These are phyloP conservation scores for Melanomma pulvis-pyrius DNA, from an alignment of 495 filamentous ascomycete genomes.

Conservation along the genomic window DNA sequence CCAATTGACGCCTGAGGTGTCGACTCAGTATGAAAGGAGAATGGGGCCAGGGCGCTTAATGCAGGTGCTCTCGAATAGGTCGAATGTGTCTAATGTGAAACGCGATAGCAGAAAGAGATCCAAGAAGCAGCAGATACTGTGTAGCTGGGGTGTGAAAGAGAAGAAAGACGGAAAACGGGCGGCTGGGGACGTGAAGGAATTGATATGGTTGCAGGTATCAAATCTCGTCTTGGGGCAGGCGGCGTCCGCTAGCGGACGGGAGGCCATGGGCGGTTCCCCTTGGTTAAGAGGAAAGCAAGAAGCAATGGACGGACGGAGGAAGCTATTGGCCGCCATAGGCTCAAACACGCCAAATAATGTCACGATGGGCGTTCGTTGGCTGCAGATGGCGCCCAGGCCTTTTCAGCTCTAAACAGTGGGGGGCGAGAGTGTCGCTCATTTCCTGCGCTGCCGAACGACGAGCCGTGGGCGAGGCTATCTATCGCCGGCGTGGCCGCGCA, in stretches of 20 bases:
- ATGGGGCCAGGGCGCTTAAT: constrained; percentile 34
- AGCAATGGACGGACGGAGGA: constrained; percentile 2
- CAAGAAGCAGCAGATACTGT: constrained; percentile 18
- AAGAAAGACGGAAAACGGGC: constrained; percentile 12
- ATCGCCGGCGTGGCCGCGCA: neutral
- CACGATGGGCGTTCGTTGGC: constrained; percentile 5
- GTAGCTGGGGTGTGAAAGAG: neutral
- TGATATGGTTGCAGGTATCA: constrained; percentile 1
- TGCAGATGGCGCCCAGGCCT: neutral
- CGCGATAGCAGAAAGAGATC: constrained; percentile 15
- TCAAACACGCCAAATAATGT: constrained; percentile 15
- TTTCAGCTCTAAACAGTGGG: no score
- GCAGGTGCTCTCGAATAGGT: constrained; percentile 21
- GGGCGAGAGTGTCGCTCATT: constrained; percentile 7
- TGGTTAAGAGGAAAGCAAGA: constrained; percentile 1
- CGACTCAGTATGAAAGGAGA: constrained; percentile 16
- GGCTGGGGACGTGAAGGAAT: neutral
- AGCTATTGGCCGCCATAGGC: constrained; percentile 14
- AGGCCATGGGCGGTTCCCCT: constrained; percentile 12
- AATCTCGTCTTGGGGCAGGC: constrained; percentile 8
- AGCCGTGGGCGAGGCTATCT: neutral
- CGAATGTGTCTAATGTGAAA: constrained; percentile 34
- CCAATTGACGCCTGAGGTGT: constrained; percentile 17
- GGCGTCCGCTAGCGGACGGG: constrained; percentile 2
- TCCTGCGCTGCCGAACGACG: neutral